Conservation (phyloP, 345 rosid genomes). For the Dipteronia dyeriana region DNA sequence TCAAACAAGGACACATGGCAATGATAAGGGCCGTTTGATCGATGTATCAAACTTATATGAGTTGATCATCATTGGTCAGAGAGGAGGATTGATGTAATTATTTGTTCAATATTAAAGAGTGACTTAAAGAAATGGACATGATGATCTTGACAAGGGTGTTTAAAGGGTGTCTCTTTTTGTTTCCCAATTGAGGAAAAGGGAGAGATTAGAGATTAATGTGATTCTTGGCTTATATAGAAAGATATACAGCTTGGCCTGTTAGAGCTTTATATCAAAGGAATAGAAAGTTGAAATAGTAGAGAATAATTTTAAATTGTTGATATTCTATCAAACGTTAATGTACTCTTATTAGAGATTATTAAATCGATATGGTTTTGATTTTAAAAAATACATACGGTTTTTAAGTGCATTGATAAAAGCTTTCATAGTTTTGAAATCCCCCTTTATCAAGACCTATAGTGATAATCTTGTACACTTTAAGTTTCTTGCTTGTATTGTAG, state of each 20-base stretch:
- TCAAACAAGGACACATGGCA: constrained; percentile 1
- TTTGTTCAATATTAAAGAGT: constrained; percentile 16
- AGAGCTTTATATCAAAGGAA: constrained; percentile 24
- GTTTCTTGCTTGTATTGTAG: background rate
- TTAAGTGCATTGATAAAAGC: background rate
- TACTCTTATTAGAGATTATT: too few relatives aligned
- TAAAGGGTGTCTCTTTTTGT: constrained; percentile 28
- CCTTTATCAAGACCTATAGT: background rate
- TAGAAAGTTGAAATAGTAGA: background rate
- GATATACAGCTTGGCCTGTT: constrained; percentile 40
- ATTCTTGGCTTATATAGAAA: constrained; percentile 47
- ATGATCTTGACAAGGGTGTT: constrained; percentile 18
- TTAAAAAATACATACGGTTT: too few relatives aligned
- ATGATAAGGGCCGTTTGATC: constrained; percentile 11
- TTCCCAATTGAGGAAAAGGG: constrained; percentile 30
- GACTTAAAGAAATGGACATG: constrained; percentile 16
- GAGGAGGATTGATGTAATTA: constrained; percentile 9
- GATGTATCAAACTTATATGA: background rate
- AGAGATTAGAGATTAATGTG: constrained; percentile 21
- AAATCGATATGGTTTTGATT: background rate
- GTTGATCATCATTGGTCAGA: background rate
- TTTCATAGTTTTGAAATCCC: too few relatives aligned
- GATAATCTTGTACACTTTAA: too few relatives aligned
- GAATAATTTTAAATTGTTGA: background rate
- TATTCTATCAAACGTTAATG: background rate